Conservation (phyloP, 1,139 yeast genomes). For the Yamadazyma conglobata region DNA sequence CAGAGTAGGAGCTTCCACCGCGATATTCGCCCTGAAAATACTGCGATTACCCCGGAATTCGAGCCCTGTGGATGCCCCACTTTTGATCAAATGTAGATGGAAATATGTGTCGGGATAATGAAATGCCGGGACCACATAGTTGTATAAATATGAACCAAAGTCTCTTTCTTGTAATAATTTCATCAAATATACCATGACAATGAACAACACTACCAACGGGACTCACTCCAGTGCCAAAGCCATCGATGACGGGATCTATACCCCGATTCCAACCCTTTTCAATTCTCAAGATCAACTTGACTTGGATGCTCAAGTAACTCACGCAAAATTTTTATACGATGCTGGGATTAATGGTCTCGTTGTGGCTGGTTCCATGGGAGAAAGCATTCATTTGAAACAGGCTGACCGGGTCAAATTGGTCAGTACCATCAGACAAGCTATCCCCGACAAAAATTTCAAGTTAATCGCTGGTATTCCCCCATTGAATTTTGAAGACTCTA, state of each 20-base stretch:
- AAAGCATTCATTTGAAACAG: conserved; percentile 32
- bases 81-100: no score
- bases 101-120: no score
- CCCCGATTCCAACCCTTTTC: conserved; percentile 51
- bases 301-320: conserved; percentile 39
- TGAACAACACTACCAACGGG: no score
- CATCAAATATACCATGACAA: no score
- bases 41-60: no score
- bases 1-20: no score
- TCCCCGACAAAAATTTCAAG: conserved; percentile 28
- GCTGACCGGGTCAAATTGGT: conserved; percentile 31
- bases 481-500: conserved; percentile 26
- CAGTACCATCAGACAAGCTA: conserved; percentile 18
- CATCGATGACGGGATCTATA: conserved; percentile 34
- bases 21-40: no score
- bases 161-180: no score
- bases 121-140: no score
- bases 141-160: no score
- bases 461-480: conserved; percentile 36
- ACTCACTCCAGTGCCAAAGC: no score
- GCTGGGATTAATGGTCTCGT: conserved; percentile 47
- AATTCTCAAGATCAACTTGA: conserved; percentile 37
- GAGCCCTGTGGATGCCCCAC: no score
- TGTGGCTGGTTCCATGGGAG: conserved; percentile 48
- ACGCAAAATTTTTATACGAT: conserved; percentile 36